phyloP scores from a whole-genome alignment of 139 green algal species.

The Micromonas pusilla region DNA sequence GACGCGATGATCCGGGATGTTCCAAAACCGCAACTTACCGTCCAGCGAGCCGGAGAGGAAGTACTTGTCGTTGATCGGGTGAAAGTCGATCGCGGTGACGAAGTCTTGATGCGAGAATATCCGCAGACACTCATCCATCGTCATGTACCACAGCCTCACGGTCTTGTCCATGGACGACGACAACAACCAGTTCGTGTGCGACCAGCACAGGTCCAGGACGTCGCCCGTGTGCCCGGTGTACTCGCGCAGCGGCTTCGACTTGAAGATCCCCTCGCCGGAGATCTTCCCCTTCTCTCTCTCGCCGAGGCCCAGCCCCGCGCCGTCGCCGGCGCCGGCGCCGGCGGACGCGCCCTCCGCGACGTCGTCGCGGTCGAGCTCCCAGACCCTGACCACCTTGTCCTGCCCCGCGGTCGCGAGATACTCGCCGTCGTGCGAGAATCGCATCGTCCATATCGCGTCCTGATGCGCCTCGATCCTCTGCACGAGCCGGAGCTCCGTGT shows the following conservation, averaged over 20 bases:
- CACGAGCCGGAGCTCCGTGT: conserved; percentile 53
- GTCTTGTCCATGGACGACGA: conserved; percentile 77
- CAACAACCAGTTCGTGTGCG: conserved; percentile 66
- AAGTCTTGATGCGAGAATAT: conserved; percentile 49
- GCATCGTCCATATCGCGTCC: conserved; percentile 67
- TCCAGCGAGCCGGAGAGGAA: conserved; percentile 78
- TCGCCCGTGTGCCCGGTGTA: conserved; percentile 57
- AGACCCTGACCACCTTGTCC: conserved; percentile 54
- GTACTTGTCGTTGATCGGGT: conserved; percentile 68
- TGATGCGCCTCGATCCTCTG: conserved; percentile 40
- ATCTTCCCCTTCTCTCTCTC: no score
- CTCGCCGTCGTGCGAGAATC: conserved; percentile 58
- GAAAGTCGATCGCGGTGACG: conserved; percentile 58
- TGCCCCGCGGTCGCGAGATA: conserved; percentile 80
- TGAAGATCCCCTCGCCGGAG: conserved; percentile 20
- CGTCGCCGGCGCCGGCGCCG: neutral
- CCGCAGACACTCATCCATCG: conserved; percentile 47
- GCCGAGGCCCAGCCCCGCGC: no score
- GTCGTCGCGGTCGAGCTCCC: conserved; percentile 22
- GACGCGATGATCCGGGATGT: conserved; percentile 67
- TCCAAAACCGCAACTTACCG: conserved; percentile 79
- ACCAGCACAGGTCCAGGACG: conserved; percentile 84
- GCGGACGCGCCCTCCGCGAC: neutral
- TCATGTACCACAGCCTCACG: conserved; percentile 81
- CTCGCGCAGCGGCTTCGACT: conserved; percentile 32